phyloP scores from a whole-genome alignment of 768 basidiomycete species.

The Serendipita sp. region DNA sequence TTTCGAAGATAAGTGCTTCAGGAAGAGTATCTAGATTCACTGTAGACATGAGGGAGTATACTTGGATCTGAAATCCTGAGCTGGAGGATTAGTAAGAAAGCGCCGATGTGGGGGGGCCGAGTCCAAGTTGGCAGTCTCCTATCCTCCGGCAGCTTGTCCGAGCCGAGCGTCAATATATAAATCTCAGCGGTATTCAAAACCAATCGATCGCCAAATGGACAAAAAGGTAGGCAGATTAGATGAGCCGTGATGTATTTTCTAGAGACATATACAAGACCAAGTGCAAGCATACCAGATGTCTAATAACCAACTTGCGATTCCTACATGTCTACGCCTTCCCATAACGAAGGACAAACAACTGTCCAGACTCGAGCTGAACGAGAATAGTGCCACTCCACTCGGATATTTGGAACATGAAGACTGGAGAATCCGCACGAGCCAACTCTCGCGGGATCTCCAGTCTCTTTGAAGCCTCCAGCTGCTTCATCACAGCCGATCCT shows the following conservation, averaged over 20 bases:
- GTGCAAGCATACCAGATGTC: no score
- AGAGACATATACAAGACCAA: no score
- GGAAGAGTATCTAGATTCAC: background rate
- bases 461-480: background rate
- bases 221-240: no score
- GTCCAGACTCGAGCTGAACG: background rate
- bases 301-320: no score
- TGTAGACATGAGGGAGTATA: no score
- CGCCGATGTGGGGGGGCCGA: no score
- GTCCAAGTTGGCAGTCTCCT: background rate
- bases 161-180: background rate
- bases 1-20: constrained; percentile 1
- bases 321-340: background rate
- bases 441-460: background rate
- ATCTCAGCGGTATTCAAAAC: background rate
- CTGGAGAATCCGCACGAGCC: background rate
- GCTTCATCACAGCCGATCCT: background rate
- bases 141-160: background rate
- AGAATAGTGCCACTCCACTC: background rate
- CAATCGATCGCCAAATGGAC: background rate
- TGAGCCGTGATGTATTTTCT: no score
- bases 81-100: no score
- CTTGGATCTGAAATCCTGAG: no score
- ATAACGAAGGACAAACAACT: background rate
- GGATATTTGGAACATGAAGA: background rate